Conservation (phyloP, 2,329 filamentous ascomycete species). For the Ceratocystis lukuohia region DNA sequence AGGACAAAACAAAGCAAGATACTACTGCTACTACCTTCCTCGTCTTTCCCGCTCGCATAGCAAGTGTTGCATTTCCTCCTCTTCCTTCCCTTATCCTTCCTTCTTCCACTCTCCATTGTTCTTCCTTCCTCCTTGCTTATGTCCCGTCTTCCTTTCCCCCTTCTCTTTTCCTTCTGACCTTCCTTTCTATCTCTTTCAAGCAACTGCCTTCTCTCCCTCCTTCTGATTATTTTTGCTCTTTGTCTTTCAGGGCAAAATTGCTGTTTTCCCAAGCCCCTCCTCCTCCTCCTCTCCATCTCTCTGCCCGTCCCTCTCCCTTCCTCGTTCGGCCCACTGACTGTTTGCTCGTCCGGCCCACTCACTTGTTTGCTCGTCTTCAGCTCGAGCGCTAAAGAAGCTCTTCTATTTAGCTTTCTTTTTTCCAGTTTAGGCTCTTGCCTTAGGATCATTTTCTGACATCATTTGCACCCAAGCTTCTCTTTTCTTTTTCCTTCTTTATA, state of each 20-base stretch:
- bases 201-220: not conserved
- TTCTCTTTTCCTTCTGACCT: not conserved
- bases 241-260: not conserved
- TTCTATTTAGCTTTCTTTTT: slow-evolving; percentile 1
- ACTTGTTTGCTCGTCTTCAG: not conserved
- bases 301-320: not conserved
- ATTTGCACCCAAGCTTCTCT: not conserved
- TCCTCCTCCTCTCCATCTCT: not conserved
- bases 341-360: not conserved
- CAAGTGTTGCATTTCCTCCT: not conserved
- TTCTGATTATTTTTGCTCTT: not conserved
- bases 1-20: not conserved
- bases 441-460: not conserved
- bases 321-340: not conserved
- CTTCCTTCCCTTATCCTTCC: not conserved
- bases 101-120: not conserved
- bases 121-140: not conserved
- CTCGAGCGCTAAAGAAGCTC: not conserved
- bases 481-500: not conserved
- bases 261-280: not conserved
- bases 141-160: not conserved
- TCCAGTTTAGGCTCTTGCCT: not conserved
- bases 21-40: not conserved
- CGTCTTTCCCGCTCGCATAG: not conserved
- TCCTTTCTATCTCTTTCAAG: not conserved